A percentile compares a stretch with the other conserved stretches of the same genome.
Conservation (phyloP, 1,139 yeast genomes). For the Scheffersomyces cryptocercus region DNA sequence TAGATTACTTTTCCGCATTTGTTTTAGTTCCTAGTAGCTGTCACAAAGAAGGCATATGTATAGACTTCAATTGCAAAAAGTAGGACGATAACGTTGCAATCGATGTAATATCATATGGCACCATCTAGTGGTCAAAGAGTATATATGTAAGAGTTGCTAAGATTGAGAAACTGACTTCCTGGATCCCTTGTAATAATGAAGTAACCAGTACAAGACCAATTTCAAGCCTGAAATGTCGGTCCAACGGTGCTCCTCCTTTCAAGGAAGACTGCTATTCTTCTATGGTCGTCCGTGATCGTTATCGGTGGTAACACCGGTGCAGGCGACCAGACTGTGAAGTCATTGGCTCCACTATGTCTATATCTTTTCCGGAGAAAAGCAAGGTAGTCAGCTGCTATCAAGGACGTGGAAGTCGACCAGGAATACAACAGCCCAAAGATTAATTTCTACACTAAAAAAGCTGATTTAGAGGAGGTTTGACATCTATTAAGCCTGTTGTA, state of each 20-base stretch:
- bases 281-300: constrained; percentile 38
- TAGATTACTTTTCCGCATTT: too few species aligned
- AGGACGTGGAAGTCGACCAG: constrained; percentile 24
- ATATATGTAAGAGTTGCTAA: too few species aligned
- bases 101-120: too few species aligned
- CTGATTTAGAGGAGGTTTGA: constrained; percentile 3
- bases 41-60: too few species aligned
- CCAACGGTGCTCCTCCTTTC: not conserved
- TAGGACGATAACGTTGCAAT: too few species aligned
- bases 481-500: constrained; percentile 1
- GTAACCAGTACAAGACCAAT: too few species aligned
- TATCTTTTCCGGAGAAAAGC: constrained; percentile 34
- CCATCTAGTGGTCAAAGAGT: too few species aligned
- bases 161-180: too few species aligned
- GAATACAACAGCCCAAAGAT: constrained; percentile 3
- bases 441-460: constrained; percentile 1
- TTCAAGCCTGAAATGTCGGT: too few species aligned
- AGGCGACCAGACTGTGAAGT: constrained; percentile 40
- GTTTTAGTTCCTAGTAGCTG: too few species aligned
- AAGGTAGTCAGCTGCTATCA: constrained; percentile 22
- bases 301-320: constrained; percentile 54
- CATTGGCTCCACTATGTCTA: constrained; percentile 26
- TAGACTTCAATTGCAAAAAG: too few species aligned
- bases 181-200: too few species aligned
- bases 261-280: constrained; percentile 37